Evolutionary conservation across 2,329 filamentous ascomycete species (phyloP), one percentile per base, ranked within the genome.

Genomic region (Cryphonectria naterciae): DNA sequence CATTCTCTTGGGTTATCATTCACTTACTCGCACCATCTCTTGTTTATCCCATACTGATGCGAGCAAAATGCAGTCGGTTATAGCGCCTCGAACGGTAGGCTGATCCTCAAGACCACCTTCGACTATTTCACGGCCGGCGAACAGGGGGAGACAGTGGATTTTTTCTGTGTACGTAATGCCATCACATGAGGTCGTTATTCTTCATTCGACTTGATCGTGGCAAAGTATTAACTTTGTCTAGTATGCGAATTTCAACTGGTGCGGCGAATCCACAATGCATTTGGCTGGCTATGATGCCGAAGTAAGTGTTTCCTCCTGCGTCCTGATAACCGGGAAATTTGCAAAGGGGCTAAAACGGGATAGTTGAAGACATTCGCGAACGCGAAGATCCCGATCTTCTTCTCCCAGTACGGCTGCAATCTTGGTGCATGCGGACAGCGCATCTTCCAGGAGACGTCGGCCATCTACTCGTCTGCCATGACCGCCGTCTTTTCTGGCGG

Each of bases 391-490:
- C 87, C 88, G 1, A 83, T 90, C 66, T 90, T 94, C 85, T 93
- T 93, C 80, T 88, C 86, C 63, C 87, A 89, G 74, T 84, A 82
- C 75, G 88, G 88, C 58, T 88, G 85, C 80, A 89, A 89, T 75
- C 68, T 72, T 5, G 68, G 71, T n/a, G 77, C 82, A 54, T 81
- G 83, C 13, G 71, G 75, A 19, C 85, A 86, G 11, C 86, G 88
- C 72, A 77, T 84, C 39, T 91, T 90, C 77, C 83, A 86, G 66
- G 89, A 91, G 77, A 87, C 89, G 2, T 81, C 80, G 19, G 82
- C 85, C 22, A 80, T 91, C 58, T 90, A 89, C 77, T 84, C 86
- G 11, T 80, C 83, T 13, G 75, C 85, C 54, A 89, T 90, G 86
- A 86, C 80, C 22, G 74, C 82, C 7, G 80, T 85, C 10, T 83